Percentiles rank a stretch among this genome's conserved stretches.
Conservation (phyloP, 2,329 filamentous ascomycete species). For the Lecanoromycetidae sp. region DNA sequence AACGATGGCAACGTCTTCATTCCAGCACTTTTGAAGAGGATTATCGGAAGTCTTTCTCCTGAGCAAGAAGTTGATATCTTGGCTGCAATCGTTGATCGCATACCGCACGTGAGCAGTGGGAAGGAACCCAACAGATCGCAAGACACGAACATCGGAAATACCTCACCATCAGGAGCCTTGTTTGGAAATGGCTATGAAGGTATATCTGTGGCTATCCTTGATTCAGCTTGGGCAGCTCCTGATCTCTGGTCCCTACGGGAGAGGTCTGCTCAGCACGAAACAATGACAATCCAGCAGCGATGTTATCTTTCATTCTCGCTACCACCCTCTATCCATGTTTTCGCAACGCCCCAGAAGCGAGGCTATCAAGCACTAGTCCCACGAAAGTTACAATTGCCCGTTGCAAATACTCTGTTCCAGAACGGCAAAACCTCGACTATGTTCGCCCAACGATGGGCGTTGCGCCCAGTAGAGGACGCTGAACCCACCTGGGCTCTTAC, state of each 20-base stretch:
- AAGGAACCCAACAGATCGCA: constrained; percentile 18
- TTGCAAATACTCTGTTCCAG: constrained; percentile 68
- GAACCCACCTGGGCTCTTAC: background rate
- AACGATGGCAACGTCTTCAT: constrained; percentile 23
- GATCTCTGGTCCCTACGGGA: constrained; percentile 13
- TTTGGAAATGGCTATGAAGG: constrained; percentile 8
- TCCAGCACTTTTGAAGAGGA: constrained; percentile 17
- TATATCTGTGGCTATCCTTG: constrained; percentile 13
- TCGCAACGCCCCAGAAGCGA: background rate
- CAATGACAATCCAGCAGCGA: constrained; percentile 9
- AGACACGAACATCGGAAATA: background rate
- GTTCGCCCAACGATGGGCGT: constrained; percentile 21
- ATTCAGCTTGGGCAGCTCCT: constrained; percentile 11
- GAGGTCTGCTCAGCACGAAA: background rate
- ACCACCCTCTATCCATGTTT: background rate
- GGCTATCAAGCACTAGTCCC: background rate
- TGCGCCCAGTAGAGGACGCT: constrained; percentile 21
- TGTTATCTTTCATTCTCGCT: constrained; percentile 9
- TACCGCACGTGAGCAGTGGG: constrained; percentile 30
- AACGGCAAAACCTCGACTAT: constrained; percentile 54
- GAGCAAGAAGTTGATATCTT: constrained; percentile 35
- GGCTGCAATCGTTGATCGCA: constrained; percentile 44
- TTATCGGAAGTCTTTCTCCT: constrained; percentile 6
- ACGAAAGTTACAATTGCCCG: constrained; percentile 42
- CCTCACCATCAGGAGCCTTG: background rate